Evolutionary conservation across 2,329 filamentous ascomycete species (phyloP), one percentile per base, ranked within the genome.

Genomic region (Biscogniauxia sp.): DNA sequence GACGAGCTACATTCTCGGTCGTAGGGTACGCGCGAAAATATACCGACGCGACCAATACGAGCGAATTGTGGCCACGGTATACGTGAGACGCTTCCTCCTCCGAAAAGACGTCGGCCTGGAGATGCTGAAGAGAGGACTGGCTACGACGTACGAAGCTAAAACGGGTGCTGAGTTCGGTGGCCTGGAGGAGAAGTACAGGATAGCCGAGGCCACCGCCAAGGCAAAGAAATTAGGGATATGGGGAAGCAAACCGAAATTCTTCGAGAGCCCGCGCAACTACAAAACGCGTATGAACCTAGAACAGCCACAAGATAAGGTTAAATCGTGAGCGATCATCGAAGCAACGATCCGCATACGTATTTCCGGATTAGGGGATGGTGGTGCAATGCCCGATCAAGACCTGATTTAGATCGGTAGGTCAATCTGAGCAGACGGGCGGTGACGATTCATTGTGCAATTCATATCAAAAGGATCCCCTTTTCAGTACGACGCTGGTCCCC

Each of bases 141-240:
- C 94, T 50, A 97, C 92, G 2, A 89, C 95, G 2, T 99, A 98
- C 74, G 95, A 98, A 77, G 94, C 92, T 26, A 98, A 96, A 76
- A 84, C 82, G 5, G 95, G 94, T 2, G 89, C 86, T 20, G 95
- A 98, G 73, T 99, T 95, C 80, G 95, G 95, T 23, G 86, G 88
- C 0, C 79, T 84, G 59, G 85, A 88, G 68, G 77, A 80, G 54
- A 75, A 82, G 61, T 94, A 94, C 73, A 82, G 85, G 65, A 82
- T 79, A 62, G 87, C 87, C 5, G 88, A 93, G 76, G 82, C 80
- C 53, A 80, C 79, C 73, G 91, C 91, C 3, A 91, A 87, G 78
- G 78, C 72, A 63, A 84, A 82, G 71, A 84, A 84, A 64, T 80
- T 79, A 67, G 91, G 91, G 0, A 85, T 98, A 79, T 98, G 95